phyloP scores from a whole-genome alignment of 1,284 basidiomycete species.

The Moesziomyces sp. region DNA sequence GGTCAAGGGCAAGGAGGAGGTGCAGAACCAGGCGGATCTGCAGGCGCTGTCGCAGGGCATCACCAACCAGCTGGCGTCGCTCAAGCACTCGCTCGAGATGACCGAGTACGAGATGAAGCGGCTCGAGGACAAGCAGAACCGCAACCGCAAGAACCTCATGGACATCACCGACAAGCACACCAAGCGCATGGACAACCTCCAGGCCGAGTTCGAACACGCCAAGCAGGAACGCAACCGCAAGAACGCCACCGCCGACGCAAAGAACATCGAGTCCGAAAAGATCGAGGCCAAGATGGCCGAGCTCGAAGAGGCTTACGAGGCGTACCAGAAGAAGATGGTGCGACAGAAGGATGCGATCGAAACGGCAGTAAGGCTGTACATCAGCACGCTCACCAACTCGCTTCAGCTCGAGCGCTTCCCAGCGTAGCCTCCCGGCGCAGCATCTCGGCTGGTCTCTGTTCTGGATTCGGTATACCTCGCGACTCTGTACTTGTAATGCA shows the following conservation, averaged over 20 bases:
- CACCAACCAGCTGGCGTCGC: constrained; percentile 43
- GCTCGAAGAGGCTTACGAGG: constrained; percentile 33
- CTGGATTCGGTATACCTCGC: constrained; percentile 14
- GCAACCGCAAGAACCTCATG: constrained; percentile 45
- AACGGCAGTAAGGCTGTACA: constrained; percentile 36
- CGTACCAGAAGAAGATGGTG: constrained; percentile 46
- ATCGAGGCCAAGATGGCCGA: constrained; percentile 54
- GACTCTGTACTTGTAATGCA: constrained; percentile 13
- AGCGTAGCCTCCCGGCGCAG: constrained; percentile 8
- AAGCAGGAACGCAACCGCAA: constrained; percentile 33
- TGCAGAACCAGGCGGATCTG: constrained; percentile 43
- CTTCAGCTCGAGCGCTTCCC: constrained; percentile 41
- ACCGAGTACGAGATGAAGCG: constrained; percentile 51
- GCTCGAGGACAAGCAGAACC: constrained; percentile 44
- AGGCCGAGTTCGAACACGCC: constrained; percentile 43
- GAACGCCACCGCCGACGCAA: constrained; percentile 29
- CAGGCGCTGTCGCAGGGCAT: constrained; percentile 38
- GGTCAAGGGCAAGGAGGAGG: constrained; percentile 51
- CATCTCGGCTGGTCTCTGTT: not conserved
- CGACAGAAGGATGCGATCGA: constrained; percentile 47
- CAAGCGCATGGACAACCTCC: constrained; percentile 42
- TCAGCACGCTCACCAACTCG: constrained; percentile 38
- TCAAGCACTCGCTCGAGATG: constrained; percentile 48
- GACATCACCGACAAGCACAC: constrained; percentile 51
- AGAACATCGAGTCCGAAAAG: constrained; percentile 39